These are phyloP conservation scores for Phaffomyces thermotolerans DNA, from an alignment of 805 yeast genomes.

Conservation along the genomic window DNA sequence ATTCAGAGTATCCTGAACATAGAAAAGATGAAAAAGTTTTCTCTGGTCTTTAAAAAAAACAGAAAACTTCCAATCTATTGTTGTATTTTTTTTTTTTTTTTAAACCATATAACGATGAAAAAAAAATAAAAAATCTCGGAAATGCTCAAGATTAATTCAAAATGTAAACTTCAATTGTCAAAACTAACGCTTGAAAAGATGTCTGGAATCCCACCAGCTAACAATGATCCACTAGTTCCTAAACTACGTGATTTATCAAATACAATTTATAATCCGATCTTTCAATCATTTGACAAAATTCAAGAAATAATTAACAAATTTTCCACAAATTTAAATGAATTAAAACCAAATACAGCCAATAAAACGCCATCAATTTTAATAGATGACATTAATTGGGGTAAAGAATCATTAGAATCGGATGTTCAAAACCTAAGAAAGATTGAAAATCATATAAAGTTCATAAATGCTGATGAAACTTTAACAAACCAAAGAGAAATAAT, in stretches of 20 bases:
- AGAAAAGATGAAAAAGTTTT: no score
- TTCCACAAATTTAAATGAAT: neutral
- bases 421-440: slow-evolving; percentile 2
- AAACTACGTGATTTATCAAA: slow-evolving; percentile 3
- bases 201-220: slow-evolving; percentile 6
- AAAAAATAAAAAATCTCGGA: neutral
- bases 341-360: neutral
- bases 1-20: no score
- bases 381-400: slow-evolving; percentile 7
- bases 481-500: slow-evolving; percentile 8
- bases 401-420: slow-evolving; percentile 4
- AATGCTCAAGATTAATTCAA: no score
- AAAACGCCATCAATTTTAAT: neutral
- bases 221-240: slow-evolving; percentile 6
- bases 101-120: no score
- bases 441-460: slow-evolving; percentile 6
- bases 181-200: neutral
- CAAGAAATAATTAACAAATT: slow-evolving; percentile 1
- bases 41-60: no score
- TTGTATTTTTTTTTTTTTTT: no score
- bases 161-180: no score
- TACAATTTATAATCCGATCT: slow-evolving; percentile 5
- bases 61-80: no score
- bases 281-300: slow-evolving; percentile 2
- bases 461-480: slow-evolving; percentile 8